These are phyloP conservation scores for Anthoceros angustus DNA, from an alignment of 225 moss, liverwort and hornwort species.

Conservation along the genomic window DNA sequence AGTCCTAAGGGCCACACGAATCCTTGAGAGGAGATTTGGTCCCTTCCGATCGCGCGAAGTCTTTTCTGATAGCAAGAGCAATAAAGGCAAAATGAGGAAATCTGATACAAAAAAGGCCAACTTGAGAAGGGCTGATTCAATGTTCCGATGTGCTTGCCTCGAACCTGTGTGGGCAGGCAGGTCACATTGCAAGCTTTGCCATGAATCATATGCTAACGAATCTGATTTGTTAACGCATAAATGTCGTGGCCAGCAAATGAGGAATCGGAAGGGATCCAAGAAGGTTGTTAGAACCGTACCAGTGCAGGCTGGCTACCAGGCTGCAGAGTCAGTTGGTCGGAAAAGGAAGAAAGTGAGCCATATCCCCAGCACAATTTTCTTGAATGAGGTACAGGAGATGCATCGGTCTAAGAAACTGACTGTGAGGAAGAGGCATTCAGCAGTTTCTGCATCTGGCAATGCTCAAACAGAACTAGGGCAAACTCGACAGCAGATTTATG, in stretches of 20 bases:
- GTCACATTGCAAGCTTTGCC: conserved; percentile 68
- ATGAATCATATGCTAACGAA: conserved; percentile 61
- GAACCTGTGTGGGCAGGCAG: conserved; percentile 76
- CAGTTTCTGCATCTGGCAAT: neutral
- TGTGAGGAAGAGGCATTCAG: neutral
- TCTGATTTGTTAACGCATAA: conserved; percentile 47
- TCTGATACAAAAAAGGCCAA: conserved; percentile 32
- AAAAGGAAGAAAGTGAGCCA: neutral
- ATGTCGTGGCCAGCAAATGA: conserved; percentile 6
- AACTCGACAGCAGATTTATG: neutral
- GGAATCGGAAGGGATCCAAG: conserved; percentile 13
- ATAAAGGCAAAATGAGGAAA: conserved; percentile 19
- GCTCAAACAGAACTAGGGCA: neutral
- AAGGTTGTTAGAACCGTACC: conserved; percentile 6
- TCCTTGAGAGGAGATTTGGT: conserved; percentile 44
- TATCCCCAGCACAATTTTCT: neutral
- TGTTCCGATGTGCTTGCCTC: conserved; percentile 77
- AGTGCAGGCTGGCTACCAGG: neutral
- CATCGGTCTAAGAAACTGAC: neutral
- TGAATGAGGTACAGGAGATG: neutral
- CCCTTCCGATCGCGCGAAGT: conserved; percentile 21
- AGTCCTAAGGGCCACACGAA: conserved; percentile 30
- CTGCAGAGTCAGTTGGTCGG: neutral
- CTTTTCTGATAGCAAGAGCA: conserved; percentile 5
- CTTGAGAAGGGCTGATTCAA: conserved; percentile 18